Conservation (phyloP, 495 filamentous ascomycete genomes). For the Neurospora sp. region DNA sequence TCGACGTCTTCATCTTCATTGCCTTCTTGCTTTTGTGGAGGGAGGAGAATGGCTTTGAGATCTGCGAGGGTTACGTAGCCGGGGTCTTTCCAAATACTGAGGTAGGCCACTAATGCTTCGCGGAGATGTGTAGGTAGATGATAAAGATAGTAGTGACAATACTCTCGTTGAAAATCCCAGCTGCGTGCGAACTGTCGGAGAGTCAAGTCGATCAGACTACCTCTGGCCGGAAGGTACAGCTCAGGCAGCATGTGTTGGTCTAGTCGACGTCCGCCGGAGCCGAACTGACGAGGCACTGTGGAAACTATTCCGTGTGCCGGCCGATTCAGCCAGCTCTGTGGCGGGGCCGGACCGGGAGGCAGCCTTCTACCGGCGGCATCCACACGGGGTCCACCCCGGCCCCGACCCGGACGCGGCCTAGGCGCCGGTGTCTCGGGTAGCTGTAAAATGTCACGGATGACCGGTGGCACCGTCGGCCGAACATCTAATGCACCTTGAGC, state of each 20-base stretch:
- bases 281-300: neutral
- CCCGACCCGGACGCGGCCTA: conserved; percentile 43
- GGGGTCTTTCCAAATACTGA: conserved; percentile 37
- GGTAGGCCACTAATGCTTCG: conserved; percentile 49
- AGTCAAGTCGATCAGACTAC: conserved; percentile 46
- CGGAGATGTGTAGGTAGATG: conserved; percentile 54
- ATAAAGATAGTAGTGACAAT: conserved; percentile 56
- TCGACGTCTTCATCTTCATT: conserved; percentile 18
- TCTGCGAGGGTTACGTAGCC: conserved; percentile 35
- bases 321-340: conserved; percentile 55
- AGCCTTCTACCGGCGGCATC: conserved; percentile 36
- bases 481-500: conserved; percentile 12
- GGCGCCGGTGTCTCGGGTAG: conserved; percentile 63
- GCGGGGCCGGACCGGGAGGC: conserved; percentile 59
- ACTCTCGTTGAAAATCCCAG: conserved; percentile 58
- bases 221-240: conserved; percentile 25
- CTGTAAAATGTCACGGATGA: conserved; percentile 49
- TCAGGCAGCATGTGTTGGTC: conserved; percentile 25
- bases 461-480: conserved; percentile 37
- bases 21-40: conserved; percentile 19
- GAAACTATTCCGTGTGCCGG: neutral
- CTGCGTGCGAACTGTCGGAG: conserved; percentile 54
- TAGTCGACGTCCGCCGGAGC: neutral
- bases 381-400: conserved; percentile 13
- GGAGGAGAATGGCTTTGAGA: conserved; percentile 28